Percentiles rank a stretch among this genome's conserved stretches.
Conservation (phyloP, 306 rosid species). For the Lathyrus sativus region DNA sequence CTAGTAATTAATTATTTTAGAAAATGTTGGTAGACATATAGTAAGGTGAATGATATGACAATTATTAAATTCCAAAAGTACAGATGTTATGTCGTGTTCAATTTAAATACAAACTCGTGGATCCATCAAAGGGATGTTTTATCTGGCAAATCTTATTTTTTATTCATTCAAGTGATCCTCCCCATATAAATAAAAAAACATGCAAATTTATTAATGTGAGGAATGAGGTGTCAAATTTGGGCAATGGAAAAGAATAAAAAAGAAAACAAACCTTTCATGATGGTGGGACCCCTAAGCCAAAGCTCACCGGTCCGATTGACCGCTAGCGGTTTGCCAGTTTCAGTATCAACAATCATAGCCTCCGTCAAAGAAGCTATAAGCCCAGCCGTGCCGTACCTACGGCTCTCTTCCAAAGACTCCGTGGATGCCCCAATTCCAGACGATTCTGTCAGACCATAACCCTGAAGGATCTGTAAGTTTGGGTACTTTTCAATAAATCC, state of each 20-base stretch:
- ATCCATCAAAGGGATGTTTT: not conserved
- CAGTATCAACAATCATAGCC: constrained; percentile 74
- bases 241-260: too few relatives aligned
- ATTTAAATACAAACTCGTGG: not conserved
- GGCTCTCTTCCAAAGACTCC: constrained; percentile 83
- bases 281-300: constrained; percentile 82
- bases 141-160: not conserved
- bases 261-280: constrained; percentile 35
- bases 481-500: constrained; percentile 75
- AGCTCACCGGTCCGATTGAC: constrained; percentile 81
- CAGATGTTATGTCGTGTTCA: not conserved
- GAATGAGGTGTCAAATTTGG: too few relatives aligned
- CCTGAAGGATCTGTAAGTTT: constrained; percentile 64
- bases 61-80: not conserved
- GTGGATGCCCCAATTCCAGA: constrained; percentile 83
- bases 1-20: too few relatives aligned
- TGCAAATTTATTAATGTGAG: not conserved
- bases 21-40: too few relatives aligned
- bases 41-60: too few relatives aligned
- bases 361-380: constrained; percentile 59
- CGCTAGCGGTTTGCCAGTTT: constrained; percentile 45
- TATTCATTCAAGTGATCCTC: not conserved
- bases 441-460: constrained; percentile 87
- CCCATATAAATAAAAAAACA: not conserved
- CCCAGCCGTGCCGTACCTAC: constrained; percentile 88